Percentiles rank a stretch among this genome's conserved stretches.
phyloP scores from a whole-genome alignment of 2,329 filamentous ascomycete genomes.

The Pseudocercospora cruenta region DNA sequence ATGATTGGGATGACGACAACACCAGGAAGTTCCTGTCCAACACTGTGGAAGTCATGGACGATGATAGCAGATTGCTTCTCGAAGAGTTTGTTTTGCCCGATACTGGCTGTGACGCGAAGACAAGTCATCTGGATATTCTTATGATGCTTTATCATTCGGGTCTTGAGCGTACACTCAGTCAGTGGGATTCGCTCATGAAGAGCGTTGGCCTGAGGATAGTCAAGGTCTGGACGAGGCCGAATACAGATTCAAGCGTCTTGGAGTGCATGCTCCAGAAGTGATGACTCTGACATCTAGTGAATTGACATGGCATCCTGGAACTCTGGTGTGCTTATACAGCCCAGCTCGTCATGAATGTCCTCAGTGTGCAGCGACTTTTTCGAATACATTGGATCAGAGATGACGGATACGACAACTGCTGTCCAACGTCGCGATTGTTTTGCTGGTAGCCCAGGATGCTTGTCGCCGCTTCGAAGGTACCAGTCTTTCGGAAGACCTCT shows the following conservation, averaged over 20 bases:
- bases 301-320: not conserved
- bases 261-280: constrained; percentile 10
- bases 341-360: too few relatives aligned
- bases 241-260: constrained; percentile 15
- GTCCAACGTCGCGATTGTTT: too few relatives aligned
- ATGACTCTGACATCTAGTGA: not conserved
- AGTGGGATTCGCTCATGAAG: constrained; percentile 11
- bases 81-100: constrained; percentile 31
- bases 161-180: constrained; percentile 15
- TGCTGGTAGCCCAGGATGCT: too few relatives aligned
- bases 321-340: too few relatives aligned
- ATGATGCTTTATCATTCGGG: constrained; percentile 20
- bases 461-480: too few relatives aligned
- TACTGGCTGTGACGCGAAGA: constrained; percentile 14
- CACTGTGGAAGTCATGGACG: constrained; percentile 25
- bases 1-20: constrained; percentile 35
- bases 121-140: constrained; percentile 19
- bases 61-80: constrained; percentile 30
- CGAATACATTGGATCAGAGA: too few relatives aligned
- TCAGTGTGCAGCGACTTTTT: too few relatives aligned
- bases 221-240: constrained; percentile 16
- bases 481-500: too few relatives aligned
- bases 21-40: constrained; percentile 26
- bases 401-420: too few relatives aligned
- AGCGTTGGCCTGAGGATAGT: constrained; percentile 16